Conservation (phyloP, 2,329 filamentous ascomycete species). For the Ophiostoma quercus region DNA sequence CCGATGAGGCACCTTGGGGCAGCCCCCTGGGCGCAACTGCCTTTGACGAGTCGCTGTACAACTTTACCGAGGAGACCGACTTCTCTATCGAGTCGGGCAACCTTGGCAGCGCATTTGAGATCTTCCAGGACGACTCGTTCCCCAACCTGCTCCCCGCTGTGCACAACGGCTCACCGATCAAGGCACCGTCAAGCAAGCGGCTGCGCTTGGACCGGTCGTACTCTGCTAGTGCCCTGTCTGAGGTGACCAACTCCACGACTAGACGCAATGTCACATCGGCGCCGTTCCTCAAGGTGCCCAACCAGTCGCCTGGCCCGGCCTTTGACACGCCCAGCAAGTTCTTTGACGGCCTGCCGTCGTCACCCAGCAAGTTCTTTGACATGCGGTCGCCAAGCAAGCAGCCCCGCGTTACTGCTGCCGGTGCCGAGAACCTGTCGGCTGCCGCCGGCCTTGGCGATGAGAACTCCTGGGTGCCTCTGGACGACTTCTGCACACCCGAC, state of each 20-base stretch:
- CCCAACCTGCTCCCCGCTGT: constrained; percentile 43
- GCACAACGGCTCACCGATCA: constrained; percentile 60
- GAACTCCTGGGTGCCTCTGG: constrained; percentile 41
- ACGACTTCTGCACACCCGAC: constrained; percentile 51
- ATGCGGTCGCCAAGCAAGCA: constrained; percentile 38
- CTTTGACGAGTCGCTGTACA: constrained; percentile 53
- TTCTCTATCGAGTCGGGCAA: constrained; percentile 47
- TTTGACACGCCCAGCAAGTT: constrained; percentile 56
- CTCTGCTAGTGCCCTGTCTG: constrained; percentile 57
- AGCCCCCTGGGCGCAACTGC: constrained; percentile 55
- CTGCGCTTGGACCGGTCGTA: constrained; percentile 58
- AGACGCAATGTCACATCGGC: constrained; percentile 49
- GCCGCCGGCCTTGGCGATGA: constrained; percentile 36
- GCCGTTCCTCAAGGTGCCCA: constrained; percentile 47
- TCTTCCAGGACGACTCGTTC: constrained; percentile 49
- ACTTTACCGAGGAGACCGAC: constrained; percentile 43
- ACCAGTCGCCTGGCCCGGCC: constrained; percentile 36
- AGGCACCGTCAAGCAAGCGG: constrained; percentile 53
- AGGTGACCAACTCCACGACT: constrained; percentile 51
- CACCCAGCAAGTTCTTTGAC: constrained; percentile 49
- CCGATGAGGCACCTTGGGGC: constrained; percentile 44
- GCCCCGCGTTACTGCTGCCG: constrained; percentile 30
- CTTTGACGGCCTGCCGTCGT: constrained; percentile 51
- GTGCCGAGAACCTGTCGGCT: constrained; percentile 28
- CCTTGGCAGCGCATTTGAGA: constrained; percentile 47